Evolutionary conservation across 2,329 filamentous ascomycete genomes (phyloP), one percentile per base, ranked within the genome.

Genomic region (Aspergillus amoenus): DNA sequence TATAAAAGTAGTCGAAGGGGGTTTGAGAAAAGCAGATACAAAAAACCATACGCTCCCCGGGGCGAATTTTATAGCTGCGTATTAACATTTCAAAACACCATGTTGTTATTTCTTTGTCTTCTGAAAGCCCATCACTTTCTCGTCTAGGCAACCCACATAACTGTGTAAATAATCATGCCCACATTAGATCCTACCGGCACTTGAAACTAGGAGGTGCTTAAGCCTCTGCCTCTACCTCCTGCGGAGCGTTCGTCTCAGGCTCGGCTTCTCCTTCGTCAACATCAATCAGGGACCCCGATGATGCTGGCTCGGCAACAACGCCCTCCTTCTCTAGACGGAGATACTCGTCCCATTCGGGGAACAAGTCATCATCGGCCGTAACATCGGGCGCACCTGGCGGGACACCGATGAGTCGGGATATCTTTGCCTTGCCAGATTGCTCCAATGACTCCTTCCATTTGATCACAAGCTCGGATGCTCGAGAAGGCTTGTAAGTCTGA

Each of bases 271-370:
- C 68, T 43, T 67, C 66, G 41, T 73, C 68, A 9, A 78, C 64
- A 61, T 79, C 74, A 58, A 79, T 76, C 60, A 80, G 63, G 55
- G 73, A 72, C 51, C 69, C 71, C 43, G 74, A 71, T 18, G 70
- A 68, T 59, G 73, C 64, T 56, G 70, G 66, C 68, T 78, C 61
- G 63, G 74, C 57, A 63, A 76, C 70, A 3, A 80, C 81, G 3
- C 89, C 89, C 66, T 92, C 87, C 58, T 82, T 84, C 79, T 97
- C 94, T 61, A 96, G 72, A 69, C 84, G 82, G 66, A 97, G 72
- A 80, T 91, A 97, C 74, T 94, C 89, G 4, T 96, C 90, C 94
- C 94, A 99, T 69, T 97, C 91, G 0, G 93, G 93, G 78, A 99
- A 99, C 65, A 99, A 82, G 3, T 96, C 93, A 41, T 89, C 89